Evolutionary conservation across 1,284 basidiomycete genomes (phyloP).

Genomic region (Rhodotorula glutinis): DNA sequence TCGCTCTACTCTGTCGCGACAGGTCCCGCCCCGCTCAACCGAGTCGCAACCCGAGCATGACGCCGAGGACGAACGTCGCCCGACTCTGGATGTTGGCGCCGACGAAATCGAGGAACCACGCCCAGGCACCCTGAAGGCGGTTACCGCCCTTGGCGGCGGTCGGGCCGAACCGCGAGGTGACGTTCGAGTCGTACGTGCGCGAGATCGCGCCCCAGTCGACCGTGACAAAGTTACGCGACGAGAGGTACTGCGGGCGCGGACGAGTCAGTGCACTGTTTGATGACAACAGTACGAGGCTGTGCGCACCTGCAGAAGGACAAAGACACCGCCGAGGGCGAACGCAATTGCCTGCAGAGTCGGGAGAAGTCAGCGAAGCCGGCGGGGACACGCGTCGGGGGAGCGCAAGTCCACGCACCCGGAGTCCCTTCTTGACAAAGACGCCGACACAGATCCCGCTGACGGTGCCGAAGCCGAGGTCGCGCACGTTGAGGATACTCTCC

Average conservation of each 20-base stretch:
- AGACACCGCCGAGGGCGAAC: constrained; percentile 42
- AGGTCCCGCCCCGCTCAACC: constrained; percentile 12
- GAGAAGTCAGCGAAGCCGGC: neutral
- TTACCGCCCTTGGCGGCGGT: constrained; percentile 25
- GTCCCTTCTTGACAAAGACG: constrained; percentile 44
- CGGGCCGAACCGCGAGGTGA: constrained; percentile 33
- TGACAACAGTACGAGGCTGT: no score
- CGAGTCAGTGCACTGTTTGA: no score
- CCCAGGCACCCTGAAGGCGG: constrained; percentile 30
- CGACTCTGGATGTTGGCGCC: constrained; percentile 41
- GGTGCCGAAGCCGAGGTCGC: constrained; percentile 41
- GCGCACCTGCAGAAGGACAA: constrained; percentile 41
- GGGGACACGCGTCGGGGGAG: neutral
- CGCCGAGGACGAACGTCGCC: constrained; percentile 42
- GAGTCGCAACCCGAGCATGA: constrained; percentile 37
- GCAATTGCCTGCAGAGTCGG: constrained; percentile 30
- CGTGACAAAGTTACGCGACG: constrained; percentile 40
- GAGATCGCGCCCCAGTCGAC: constrained; percentile 42
- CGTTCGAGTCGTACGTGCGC: constrained; percentile 36
- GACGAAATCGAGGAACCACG: constrained; percentile 42
- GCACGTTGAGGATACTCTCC: constrained; percentile 38
- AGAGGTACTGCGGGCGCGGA: constrained; percentile 38
- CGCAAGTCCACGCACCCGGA: constrained; percentile 23
- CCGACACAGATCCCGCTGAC: constrained; percentile 43
- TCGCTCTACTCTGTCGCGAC: no score